Evolutionary conservation across 768 basidiomycete species (phyloP), one percentile per base, ranked within the genome.

Genomic region (Omphalotus guepiniiformis): DNA sequence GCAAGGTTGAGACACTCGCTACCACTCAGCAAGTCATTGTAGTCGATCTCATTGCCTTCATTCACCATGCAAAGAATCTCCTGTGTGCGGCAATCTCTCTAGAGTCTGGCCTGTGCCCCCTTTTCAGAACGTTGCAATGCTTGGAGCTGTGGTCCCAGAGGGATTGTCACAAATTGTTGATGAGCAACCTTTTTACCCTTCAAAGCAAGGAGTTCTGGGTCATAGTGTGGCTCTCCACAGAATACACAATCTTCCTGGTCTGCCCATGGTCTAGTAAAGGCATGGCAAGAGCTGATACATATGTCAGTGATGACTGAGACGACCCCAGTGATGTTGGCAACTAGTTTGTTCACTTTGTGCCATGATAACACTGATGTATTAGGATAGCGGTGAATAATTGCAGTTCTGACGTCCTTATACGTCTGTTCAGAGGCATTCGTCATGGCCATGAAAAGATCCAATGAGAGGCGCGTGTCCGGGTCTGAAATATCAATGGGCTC

Each of bases 101-200:
- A 69, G 0, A 32, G 21, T 58, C 71, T 60, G 0, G 53, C 46
- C 1, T 41, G 16, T 0, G 72, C 61, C 8, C 59, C 50, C 1
- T 53, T 44, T 0, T 26, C 47, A 12, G 47, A 56, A 0, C 62
- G 48, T 12, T 64, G 57, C 1, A 68, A 52, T 0, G 74, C 70
- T 42, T 76, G 74, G 0, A 76, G 44, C 43, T 74, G 71, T 0
- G 71, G 73, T 3, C 72, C 72, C 13, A 75, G 36, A 0, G 63
- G 70, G 18, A 76, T 64, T 0, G 72, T 76, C 4, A 47, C 46
- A 19, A 68, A 67, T 13, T 66, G 55, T n/a, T 67, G 55, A 1
- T 59, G 56, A 0, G 72, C 55, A 1, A 66, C 42, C 27, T 53
- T 51, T 43, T 64, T 62, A 2, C 46, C 23, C 1, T 15, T 26